A percentile compares a stretch with the other conserved stretches of the same genome.
Evolutionary conservation across 108 stramenopile species (phyloP).

Genomic region (Pseudonitzschia delicatissima): DNA sequence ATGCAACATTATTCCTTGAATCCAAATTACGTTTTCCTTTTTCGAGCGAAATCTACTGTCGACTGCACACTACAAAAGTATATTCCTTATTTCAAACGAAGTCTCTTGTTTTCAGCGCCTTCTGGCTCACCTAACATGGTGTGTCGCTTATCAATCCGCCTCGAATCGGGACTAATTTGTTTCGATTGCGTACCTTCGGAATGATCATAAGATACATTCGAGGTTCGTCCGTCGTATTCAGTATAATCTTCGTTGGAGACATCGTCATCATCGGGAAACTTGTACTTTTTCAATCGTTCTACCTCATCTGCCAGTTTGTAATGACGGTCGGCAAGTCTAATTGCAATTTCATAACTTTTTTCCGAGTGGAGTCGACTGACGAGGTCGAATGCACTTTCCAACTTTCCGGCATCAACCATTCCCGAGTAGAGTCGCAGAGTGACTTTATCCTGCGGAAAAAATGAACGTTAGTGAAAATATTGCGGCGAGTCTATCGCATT

Average conservation of each 20-base stretch:
- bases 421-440: slow-evolving; percentile 66
- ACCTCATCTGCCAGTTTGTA: slow-evolving; percentile 57
- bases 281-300: slow-evolving; percentile 47
- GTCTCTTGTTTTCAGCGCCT: background rate
- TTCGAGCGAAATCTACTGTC: background rate
- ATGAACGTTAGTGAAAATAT: background rate
- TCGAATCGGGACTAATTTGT: slow-evolving; percentile 6
- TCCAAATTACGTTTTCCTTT: background rate
- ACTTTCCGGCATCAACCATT: slow-evolving; percentile 56
- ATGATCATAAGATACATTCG: background rate
- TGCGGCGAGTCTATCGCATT: background rate
- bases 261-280: slow-evolving; percentile 46
- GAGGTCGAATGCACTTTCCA: slow-evolving; percentile 70
- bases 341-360: slow-evolving; percentile 72
- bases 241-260: slow-evolving; percentile 9
- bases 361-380: slow-evolving; percentile 68
- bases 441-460: slow-evolving; percentile 59
- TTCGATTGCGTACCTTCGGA: background rate
- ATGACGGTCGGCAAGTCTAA: slow-evolving; percentile 53
- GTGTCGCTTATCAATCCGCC: background rate
- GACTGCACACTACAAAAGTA: background rate
- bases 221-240: background rate
- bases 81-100: background rate
- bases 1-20: background rate
- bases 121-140: background rate